Base-by-base conservation (phyloP, 1,284 basidiomycete species). In the Exsudoporus floridanus region DNA sequence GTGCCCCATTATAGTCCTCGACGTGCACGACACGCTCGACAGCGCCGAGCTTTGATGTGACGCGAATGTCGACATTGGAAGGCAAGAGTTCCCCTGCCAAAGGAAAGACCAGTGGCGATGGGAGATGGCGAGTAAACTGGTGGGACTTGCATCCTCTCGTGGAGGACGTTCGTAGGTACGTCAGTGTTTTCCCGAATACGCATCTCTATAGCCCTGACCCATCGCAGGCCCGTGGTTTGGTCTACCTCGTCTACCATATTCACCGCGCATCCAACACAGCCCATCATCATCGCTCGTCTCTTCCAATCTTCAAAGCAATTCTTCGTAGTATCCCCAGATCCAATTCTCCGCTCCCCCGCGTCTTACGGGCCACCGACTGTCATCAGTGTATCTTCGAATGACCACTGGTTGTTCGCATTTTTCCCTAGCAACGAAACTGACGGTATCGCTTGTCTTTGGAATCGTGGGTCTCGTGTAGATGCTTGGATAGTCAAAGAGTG, bases 221-320 rank as follows among this genome's bases (percentile, higher is more conserved):
- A 19, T 54, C 27, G 3, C 59, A 90, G 88, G 59, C 86, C 87
- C 3, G 60, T 88, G 9, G 79, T 77, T 59, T 90, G 88, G 88
- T 82, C 86, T 1, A 73, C 73, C 34, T 81, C 82, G 2, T 87
- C 84, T 18, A 74, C 82, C 14, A 81, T 90, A 63, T 84, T 88
- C 62, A 80, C 81, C 9, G 76, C 85, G 0, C 83, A 88, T 64
- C 77, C 82, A 31, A 74, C 75, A 0, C 77, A 82, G 57, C 81
- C 88, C 30, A 55, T 76, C 19, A 70, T 90, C 13, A 68, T 78
- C n/a, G 87, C 77, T 16, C 78, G 81, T 27, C 79, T 85, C 56
- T 88, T 88, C 60, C 83, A 86, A 8, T 85, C 85, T 1, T 80
- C 82, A 12, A 82, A 77, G 46, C 80, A 83, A 53, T 89, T 89